Conservation (phyloP, 2,329 filamentous ascomycete species). For the Curvularia lunata region DNA sequence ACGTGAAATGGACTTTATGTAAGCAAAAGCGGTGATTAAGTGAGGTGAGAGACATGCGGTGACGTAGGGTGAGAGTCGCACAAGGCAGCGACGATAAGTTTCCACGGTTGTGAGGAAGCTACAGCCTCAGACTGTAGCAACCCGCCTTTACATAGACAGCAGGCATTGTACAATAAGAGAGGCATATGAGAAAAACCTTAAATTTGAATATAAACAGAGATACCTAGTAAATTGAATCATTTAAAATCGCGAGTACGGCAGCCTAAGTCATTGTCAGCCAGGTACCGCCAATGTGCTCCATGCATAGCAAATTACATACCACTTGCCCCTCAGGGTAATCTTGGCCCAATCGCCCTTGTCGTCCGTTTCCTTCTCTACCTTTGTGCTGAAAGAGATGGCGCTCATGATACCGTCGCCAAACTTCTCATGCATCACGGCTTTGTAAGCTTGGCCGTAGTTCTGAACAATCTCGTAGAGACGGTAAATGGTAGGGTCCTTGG, state of each 20-base stretch:
- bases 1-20: background rate
- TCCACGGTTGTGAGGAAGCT: background rate
- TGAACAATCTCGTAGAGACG: slow-evolving; percentile 92
- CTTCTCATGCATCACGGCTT: slow-evolving; percentile 95
- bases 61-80: slow-evolving; percentile 10
- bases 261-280: slow-evolving; percentile 44
- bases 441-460: slow-evolving; percentile 96
- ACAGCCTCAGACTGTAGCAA: background rate
- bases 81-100: slow-evolving; percentile 3
- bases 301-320: slow-evolving; percentile 58
- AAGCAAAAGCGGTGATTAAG: background rate
- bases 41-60: background rate
- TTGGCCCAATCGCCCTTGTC: slow-evolving; percentile 83
- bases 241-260: slow-evolving; percentile 58
- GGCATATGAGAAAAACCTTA: too few species aligned
- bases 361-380: slow-evolving; percentile 93
- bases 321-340: slow-evolving; percentile 83
- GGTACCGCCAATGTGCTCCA: background rate
- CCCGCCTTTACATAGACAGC: background rate
- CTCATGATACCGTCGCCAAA: slow-evolving; percentile 86
- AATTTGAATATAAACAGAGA: background rate
- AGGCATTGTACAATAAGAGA: background rate
- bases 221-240: background rate
- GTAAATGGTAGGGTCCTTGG: slow-evolving; percentile 86
- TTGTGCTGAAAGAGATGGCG: slow-evolving; percentile 87